Percentiles rank a stretch among this genome's conserved stretches.
These are phyloP conservation scores for Chaetomiaceae sp. DNA, from an alignment of 2,329 filamentous ascomycete species.

Conservation along the genomic window DNA sequence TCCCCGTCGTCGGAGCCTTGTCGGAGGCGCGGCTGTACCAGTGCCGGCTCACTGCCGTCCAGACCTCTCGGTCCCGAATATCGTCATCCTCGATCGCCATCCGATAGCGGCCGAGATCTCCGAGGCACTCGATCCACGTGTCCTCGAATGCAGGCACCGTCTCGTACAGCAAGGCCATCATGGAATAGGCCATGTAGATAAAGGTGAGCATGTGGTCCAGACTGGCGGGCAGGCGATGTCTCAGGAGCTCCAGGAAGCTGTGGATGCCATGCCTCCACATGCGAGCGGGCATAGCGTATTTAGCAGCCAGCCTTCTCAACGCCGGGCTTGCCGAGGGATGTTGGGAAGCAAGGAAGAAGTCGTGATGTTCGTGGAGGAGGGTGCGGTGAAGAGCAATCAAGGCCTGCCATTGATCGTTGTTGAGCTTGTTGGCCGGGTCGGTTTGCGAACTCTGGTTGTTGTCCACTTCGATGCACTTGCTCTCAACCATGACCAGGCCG, in stretches of 20 bases:
- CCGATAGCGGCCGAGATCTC: constrained; percentile 72
- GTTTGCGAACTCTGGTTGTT: constrained; percentile 51
- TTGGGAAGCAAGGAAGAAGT: constrained; percentile 82
- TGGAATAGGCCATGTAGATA: constrained; percentile 83
- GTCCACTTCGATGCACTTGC: constrained; percentile 81
- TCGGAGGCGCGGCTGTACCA: constrained; percentile 87
- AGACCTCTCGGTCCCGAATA: constrained; percentile 68
- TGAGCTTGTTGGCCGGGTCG: constrained; percentile 42
- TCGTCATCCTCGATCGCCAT: constrained; percentile 92
- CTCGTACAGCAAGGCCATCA: constrained; percentile 83
- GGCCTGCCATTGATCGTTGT: constrained; percentile 74
- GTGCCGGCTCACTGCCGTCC: constrained; percentile 72
- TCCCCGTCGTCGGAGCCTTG: constrained; percentile 66
- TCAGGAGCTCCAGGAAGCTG: constrained; percentile 71
- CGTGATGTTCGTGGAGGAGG: constrained; percentile 74
- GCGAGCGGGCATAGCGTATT: constrained; percentile 85
- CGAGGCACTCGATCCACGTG: constrained; percentile 91
- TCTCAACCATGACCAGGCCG: constrained; percentile 80
- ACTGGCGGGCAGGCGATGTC: constrained; percentile 69
- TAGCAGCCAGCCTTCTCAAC: constrained; percentile 64
- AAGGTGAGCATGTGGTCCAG: constrained; percentile 89
- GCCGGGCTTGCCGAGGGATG: constrained; percentile 72
- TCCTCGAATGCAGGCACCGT: constrained; percentile 78
- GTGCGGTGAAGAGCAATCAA: constrained; percentile 79
- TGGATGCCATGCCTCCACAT: constrained; percentile 97